Evolutionary conservation across 331 rosid species (phyloP).

Genomic region (Ulmus americana): DNA sequence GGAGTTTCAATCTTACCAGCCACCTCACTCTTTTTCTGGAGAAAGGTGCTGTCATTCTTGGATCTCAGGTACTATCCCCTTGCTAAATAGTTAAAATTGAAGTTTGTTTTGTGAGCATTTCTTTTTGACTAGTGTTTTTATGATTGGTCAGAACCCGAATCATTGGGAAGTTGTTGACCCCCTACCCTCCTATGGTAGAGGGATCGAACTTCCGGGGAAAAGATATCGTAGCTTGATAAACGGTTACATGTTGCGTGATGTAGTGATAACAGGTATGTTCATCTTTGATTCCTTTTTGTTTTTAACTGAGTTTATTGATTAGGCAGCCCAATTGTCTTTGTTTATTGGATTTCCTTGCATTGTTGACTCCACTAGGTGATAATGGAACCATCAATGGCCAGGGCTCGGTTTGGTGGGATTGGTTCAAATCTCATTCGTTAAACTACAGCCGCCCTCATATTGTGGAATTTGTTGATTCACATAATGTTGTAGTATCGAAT

Average conservation of each 20-base stretch:
- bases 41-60: conserved; percentile 81
- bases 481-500: conserved; percentile 74
- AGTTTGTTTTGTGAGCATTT: background rate
- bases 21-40: conserved; percentile 93
- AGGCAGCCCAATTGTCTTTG: conserved; percentile 1
- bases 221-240: conserved; percentile 80
- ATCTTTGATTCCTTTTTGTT: background rate
- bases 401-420: conserved; percentile 95
- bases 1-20: conserved; percentile 88
- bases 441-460: conserved; percentile 93
- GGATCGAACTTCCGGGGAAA: conserved; percentile 75
- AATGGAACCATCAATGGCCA: conserved; percentile 86
- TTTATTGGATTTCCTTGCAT: conserved; percentile 20
- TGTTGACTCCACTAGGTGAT: conserved; percentile 49
- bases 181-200: conserved; percentile 91
- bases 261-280: conserved; percentile 77
- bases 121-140: background rate
- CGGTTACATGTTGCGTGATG: conserved; percentile 75
- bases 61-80: conserved; percentile 69
- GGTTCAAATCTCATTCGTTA: conserved; percentile 58
- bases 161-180: conserved; percentile 82
- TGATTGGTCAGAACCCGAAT: conserved; percentile 57
- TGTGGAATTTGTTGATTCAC: conserved; percentile 59
- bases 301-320: background rate
- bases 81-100: background rate